Base-by-base conservation (phyloP, 345 rosid species). In the Citrus sp. region DNA sequence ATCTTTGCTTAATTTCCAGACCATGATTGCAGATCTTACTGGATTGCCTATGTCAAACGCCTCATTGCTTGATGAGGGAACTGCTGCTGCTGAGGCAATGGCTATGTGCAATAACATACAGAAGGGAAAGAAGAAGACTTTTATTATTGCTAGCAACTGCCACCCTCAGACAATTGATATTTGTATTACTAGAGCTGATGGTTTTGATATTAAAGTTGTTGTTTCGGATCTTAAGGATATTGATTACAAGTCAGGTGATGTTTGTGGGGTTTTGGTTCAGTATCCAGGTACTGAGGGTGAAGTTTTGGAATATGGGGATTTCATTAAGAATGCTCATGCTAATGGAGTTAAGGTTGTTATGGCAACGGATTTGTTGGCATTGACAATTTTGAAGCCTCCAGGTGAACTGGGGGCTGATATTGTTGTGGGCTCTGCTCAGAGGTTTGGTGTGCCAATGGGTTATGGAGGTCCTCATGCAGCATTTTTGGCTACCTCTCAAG, bases 381-480 rank as follows among this genome's bases (percentile, higher is more conserved):
- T 96, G 88, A 94, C 97, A 2, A 70, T 94, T 88, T 82, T 96
- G 95, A 96, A 94, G 90, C 98, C 99, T 21, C 98, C 98, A 0
- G 98, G 99, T 76, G 99, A 96, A 75, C 76, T 94, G 46, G 98
- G 95, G 55, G 98, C 94, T 6, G 99, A 94, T 84, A 96, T 96
- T 67, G 99, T 89, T 21, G 92, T 96, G 82, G 99, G 99, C 70
- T 96, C 99, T 0, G 94, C 99, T 64, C 98, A 96, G 83, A 90
- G 99, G 85, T 96, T 96, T 67, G 98, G 99, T 51, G 98, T 96
- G 82, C 99, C 99, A 0, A 91, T 96, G 98, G 99, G 99, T 55
- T 96, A 94, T 67, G 98, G 99, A 51, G 99, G 99, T 72, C 99
- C 99, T 42, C 99, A 96, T 70, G 99, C 99, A 9, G 98, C 97